A percentile compares a stretch with the other conserved stretches of the same genome.
These are phyloP conservation scores for Solanum sejunctum DNA, from an alignment of 257 asterid genomes.

Conservation along the genomic window DNA sequence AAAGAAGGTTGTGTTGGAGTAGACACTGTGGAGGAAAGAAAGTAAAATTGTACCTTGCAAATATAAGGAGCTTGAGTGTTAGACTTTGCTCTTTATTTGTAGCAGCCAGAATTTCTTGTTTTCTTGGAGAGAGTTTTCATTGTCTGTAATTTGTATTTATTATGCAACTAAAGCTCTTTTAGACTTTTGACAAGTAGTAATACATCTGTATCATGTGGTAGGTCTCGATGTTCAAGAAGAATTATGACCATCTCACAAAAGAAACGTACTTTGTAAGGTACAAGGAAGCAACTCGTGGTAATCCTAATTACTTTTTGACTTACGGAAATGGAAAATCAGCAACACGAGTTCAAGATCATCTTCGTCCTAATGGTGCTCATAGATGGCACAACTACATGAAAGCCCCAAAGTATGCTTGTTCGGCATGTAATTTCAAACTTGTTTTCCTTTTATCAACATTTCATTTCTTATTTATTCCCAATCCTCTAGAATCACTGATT, in stretches of 20 bases:
- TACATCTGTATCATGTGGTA: conserved; percentile 4
- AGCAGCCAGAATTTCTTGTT: not conserved
- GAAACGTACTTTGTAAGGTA: conserved; percentile 48
- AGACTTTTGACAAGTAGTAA: not conserved
- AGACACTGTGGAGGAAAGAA: not conserved
- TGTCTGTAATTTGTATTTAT: not conserved
- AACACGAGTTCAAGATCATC: conserved; percentile 72
- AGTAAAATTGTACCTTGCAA: not conserved
- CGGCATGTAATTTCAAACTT: not conserved
- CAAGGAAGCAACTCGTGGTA: conserved; percentile 55
- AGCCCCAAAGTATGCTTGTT: conserved; percentile 40
- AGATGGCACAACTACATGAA: conserved; percentile 76
- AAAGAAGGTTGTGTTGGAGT: not conserved
- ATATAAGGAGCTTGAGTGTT: not conserved
- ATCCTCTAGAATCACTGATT: not conserved
- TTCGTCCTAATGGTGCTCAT: conserved; percentile 85
- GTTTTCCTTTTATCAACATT: not conserved
- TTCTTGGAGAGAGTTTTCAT: not conserved
- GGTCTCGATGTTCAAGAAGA: conserved; percentile 91
- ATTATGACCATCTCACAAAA: conserved; percentile 46
- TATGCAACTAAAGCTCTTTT: not conserved
- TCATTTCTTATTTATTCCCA: not conserved
- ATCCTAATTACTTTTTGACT: conserved; percentile 69
- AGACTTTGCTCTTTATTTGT: not conserved
- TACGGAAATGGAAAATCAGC: conserved; percentile 72